Base-by-base conservation (phyloP, 768 basidiomycete species). In the Russula vinacea region DNA sequence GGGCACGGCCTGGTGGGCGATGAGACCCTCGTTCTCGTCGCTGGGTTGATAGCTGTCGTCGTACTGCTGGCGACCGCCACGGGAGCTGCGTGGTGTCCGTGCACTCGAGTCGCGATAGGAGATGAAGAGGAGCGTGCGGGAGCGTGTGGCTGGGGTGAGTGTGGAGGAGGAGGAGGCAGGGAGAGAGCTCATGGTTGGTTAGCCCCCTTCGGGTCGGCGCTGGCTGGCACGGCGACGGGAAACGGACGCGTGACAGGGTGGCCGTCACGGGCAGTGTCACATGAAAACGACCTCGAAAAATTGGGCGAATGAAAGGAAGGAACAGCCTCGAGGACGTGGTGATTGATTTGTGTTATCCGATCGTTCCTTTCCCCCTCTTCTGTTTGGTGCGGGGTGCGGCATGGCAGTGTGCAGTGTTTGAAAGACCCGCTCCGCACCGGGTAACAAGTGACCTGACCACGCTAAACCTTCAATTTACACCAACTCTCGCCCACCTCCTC, bases 81-180 rank as follows among this genome's bases (percentile, higher is more conserved):
- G 75, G 29, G 75, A 72, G 16, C 76, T 69, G 54, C 78, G 77
- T 7, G 81, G 77, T 45, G 77, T 77, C 57, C 82, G 76, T 19
- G 83, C 79, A 51, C 80, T 80, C 5, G 92, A 92, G 77, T 95
- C 91, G 65, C 96, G 84, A 76, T 90, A 94, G 7, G 94, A 96
- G 65, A 95, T 88, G 76, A 98, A 98, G 70, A 98, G 84, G 59
- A 92, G 84, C 3, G 96, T 98, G 53, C 96, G 77, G 1, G 92
- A 94, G 70, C 96, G 88, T 40, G 90, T 93, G 45, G 85, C 83
- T 47, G 78, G 78, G 17, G 60, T 19, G 22, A 40, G 24, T 8
- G 61, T 24, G 14, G 74, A 72, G 35, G 74, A 68, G 49, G 74
- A 71, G 58, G 78, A 68, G 60, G 75, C 75, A 13, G 75, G 69